These are phyloP conservation scores for Hygrophoropsis aurantiaca DNA, from an alignment of 768 basidiomycete species.

Conservation along the genomic window DNA sequence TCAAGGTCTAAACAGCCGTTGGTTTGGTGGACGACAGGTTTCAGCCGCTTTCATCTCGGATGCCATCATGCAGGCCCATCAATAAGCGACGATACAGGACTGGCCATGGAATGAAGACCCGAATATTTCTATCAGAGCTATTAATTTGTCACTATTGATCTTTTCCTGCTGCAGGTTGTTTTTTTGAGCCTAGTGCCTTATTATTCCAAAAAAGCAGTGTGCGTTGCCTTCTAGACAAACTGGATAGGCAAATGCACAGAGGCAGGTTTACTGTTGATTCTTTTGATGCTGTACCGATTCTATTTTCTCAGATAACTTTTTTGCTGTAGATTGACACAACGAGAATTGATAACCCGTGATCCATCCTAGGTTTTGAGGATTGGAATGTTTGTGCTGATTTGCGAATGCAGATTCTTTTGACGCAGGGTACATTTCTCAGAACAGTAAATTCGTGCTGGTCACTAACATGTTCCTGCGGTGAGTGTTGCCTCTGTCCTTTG, in stretches of 20 bases:
- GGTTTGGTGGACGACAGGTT: conserved; percentile 93
- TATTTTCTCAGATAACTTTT: conserved; percentile 33
- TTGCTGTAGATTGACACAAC: conserved; percentile 31
- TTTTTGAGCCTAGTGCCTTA: conserved; percentile 20
- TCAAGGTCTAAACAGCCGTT: conserved; percentile 91
- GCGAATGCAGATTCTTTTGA: too few relatives aligned
- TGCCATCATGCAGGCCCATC: conserved; percentile 91
- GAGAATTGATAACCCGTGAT: conserved; percentile 14
- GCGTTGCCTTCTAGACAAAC: conserved; percentile 26
- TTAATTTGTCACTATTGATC: conserved; percentile 33
- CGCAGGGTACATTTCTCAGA: too few relatives aligned
- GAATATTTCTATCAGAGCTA: conserved; percentile 15
- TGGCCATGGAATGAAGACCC: conserved; percentile 14
- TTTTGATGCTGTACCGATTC: conserved; percentile 27
- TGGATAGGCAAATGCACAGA: conserved; percentile 23
- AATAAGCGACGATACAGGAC: conserved; percentile 38
- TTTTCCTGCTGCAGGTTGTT: conserved; percentile 28
- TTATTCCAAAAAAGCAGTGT: conserved; percentile 30
- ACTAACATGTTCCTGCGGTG: too few relatives aligned
- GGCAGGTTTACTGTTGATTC: conserved; percentile 39
- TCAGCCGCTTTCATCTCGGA: conserved; percentile 89
- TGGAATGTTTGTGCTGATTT: too few relatives aligned
- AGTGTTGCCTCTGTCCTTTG: too few relatives aligned
- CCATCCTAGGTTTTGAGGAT: conserved; percentile 5
- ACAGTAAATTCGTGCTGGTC: too few relatives aligned